Evolutionary conservation across 176 grass and related monocot genomes (phyloP).

Genomic region (Carex pumila): DNA sequence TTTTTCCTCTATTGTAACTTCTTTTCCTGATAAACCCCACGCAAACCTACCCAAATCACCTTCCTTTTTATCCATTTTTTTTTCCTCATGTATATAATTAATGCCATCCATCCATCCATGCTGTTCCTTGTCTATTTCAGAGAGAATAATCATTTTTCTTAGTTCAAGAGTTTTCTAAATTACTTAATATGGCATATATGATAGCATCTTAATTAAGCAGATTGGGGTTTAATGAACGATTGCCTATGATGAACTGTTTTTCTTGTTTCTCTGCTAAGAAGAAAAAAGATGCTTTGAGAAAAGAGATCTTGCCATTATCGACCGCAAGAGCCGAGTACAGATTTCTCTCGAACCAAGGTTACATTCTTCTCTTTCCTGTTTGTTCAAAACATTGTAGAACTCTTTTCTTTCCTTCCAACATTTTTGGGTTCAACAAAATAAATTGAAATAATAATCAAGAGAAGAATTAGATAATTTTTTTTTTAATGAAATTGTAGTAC

Average conservation of each 20-base stretch:
- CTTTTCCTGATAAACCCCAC: neutral
- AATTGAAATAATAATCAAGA: neutral
- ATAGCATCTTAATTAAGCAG: neutral
- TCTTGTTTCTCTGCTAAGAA: constrained; percentile 54
- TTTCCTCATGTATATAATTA: neutral
- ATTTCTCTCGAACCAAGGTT: neutral
- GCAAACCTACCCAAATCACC: neutral
- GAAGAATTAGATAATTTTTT: neutral
- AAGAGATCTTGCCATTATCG: neutral
- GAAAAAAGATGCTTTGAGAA: constrained; percentile 19
- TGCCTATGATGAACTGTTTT: constrained; percentile 57
- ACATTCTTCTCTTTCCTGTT: constrained; percentile 4
- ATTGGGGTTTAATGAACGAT: neutral
- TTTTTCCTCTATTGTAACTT: constrained; percentile 1
- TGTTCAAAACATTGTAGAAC: neutral
- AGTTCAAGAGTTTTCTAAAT: neutral
- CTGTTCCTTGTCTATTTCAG: neutral
- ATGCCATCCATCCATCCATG: neutral
- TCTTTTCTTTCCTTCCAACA: neutral
- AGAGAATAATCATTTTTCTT: neutral
- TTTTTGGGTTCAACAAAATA: neutral
- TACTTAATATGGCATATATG: neutral
- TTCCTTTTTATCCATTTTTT: neutral
- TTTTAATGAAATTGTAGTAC: neutral
- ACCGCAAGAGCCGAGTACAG: neutral